Base-by-base conservation (phyloP, 129 eudicot genomes). In the Smallanthus sonchifolius region DNA sequence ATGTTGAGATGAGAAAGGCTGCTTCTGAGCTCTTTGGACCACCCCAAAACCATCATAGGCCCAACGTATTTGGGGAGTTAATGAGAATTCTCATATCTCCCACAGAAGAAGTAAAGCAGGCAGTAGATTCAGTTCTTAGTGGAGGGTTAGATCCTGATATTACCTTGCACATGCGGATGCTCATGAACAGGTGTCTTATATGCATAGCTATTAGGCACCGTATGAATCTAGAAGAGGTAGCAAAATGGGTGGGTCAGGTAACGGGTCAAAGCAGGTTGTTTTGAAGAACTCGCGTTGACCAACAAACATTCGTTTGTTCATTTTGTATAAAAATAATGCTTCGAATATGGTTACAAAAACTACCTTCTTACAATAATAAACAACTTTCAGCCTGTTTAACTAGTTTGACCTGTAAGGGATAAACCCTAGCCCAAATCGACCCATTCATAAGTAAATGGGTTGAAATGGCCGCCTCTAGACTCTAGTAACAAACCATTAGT, bases 151-250 rank as follows among this genome's bases (percentile, higher is more conserved):
- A 87, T 68, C 98, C 98, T 62, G 95, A 92, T 84, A 87, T 92
- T 80, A 78, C 91, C 20, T 69, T 92, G 83, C 98, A 92, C 80
- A 89, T 89, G 98, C 83, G 98, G 62, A 92, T 92, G 98, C 88
- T 92, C 65, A 92, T 82, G 96, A 92, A 87, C 85, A 85, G 95
- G 98, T 92, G 73, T 14, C 19, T 37, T 63, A 35, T 39, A 10
- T 73, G 45, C 75, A 38, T 7, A 63, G 44, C 67, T 49, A 61
- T 72, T 54, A 38, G 63, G 44, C 47, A 15, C 67, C 44, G 13
- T 60, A 44, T 47, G 28, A 10, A 28, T 1, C 3, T 70, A 63
- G 17, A 11, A 70, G 57, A 51, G 57, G 24, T 51, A 15, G 57
- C 8, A 51, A 15, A 51, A 51, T 51, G 24, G 57, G 24, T 5